Evolutionary conservation across 225 moss, liverwort and hornwort species (phyloP), one percentile per base, ranked within the genome.

Genomic region (Pseudisothecium myosuroides): DNA sequence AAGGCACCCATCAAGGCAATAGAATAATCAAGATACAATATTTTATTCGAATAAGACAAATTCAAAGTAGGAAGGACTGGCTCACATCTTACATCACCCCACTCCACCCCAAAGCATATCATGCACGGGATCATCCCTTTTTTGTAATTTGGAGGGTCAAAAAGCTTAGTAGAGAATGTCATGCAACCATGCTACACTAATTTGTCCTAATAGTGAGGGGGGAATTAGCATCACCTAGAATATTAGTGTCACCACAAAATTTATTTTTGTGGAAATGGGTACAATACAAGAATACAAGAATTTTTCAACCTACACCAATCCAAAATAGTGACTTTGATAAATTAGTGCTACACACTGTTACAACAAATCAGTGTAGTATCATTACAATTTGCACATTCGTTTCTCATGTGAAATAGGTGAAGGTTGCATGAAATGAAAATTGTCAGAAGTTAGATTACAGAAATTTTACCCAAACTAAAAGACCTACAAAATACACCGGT

Each of bases 21-120:
- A 31, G 49, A 47, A 19, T 47, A 74, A 49, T 47, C 47, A 31
- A 29, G 19, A 20, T 32, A 50, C 49, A 50, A 0, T 50, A 49
- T 1, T 32, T 12, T 12, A 12, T 49, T 32, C 5, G 5, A 75
- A 15, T 32, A 49, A 75, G 32, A 75, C 49, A 31, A 49, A 49
- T 49, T 49, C 12, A 32, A 32, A 20, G 16, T 0, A 10, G 0
- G 12, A 4, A 75, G 0, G 4, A 20, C 12, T 49, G 11, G 1
- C 20, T 49, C 7, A 12, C 47, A 74, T 74, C 18, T 17, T 3
- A 43, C 15, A 45, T 45, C 45, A 8, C 45, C 45, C 8, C 17
- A 2, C 26, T 1, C 14, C 26, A 72, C 28, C 10, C 17, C 17
- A 45, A 73, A 0, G 3, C n/a, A n/a, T 37, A 68, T 68, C 1